Percentiles rank a stretch among this genome's conserved stretches.
Conservation (phyloP, 345 rosid species). For the Salix dunnii region DNA sequence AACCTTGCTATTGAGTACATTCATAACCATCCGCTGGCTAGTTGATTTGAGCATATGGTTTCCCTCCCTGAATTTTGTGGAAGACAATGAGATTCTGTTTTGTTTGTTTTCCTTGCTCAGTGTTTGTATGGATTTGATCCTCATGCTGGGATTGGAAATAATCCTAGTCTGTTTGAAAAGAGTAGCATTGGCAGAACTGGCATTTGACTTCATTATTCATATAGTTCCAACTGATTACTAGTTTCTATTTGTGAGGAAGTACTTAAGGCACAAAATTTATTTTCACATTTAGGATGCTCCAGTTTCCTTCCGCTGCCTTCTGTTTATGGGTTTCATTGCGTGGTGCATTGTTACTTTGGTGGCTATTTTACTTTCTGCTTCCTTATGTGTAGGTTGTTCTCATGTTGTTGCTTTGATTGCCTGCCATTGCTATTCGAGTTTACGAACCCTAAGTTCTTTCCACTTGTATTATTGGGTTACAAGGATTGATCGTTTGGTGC, state of each 20-base stretch:
- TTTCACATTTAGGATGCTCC: not conserved
- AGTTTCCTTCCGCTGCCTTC: not conserved
- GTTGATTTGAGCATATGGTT: slow-evolving; percentile 28
- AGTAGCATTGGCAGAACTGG: slow-evolving; percentile 11
- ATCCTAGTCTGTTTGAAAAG: slow-evolving; percentile 26
- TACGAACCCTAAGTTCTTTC: too few relatives aligned
- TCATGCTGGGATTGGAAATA: slow-evolving; percentile 33
- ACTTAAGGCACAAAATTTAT: not conserved
- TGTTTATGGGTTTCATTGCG: not conserved
- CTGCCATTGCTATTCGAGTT: too few relatives aligned
- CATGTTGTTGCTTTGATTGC: too few relatives aligned
- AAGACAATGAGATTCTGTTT: not conserved
- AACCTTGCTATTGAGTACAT: slow-evolving; percentile 82
- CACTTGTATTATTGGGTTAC: not conserved
- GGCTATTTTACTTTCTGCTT: not conserved
- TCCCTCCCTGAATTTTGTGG: slow-evolving; percentile 16
- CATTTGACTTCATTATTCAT: slow-evolving; percentile 8
- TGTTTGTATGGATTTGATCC: slow-evolving; percentile 16
- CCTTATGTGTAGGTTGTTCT: not conserved
- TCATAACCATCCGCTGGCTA: slow-evolving; percentile 76
- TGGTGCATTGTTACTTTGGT: not conserved
- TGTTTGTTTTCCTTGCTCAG: slow-evolving; percentile 9
- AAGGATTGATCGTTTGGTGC: not conserved
- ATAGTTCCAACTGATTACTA: not conserved
- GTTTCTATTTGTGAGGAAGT: not conserved